These are phyloP conservation scores for Backusella australiensis DNA, from an alignment of 192 early-diverging fungal genomes.

Conservation along the genomic window DNA sequence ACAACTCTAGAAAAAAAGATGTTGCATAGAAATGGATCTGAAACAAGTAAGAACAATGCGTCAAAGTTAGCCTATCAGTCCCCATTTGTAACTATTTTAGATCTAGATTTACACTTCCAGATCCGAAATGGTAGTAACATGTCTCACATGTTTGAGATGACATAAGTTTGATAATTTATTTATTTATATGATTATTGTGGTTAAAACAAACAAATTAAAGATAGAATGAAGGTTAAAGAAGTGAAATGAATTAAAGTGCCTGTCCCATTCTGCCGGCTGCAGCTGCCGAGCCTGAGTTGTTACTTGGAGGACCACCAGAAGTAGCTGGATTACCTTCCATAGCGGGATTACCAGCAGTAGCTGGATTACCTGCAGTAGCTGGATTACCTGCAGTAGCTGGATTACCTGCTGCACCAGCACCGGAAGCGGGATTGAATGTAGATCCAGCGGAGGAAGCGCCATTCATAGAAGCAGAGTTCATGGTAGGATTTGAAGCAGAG, in stretches of 20 bases:
- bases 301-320: neutral
- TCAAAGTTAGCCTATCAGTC: neutral
- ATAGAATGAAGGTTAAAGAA: neutral
- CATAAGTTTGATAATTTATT: neutral
- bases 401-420: neutral
- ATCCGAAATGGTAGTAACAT: neutral
- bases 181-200: neutral
- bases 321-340: too few relatives aligned
- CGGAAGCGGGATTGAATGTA: neutral
- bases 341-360: too few relatives aligned
- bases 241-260: neutral
- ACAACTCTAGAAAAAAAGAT: too few relatives aligned
- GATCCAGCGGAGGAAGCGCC: neutral
- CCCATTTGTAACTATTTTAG: neutral
- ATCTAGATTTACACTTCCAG: neutral
- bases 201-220: neutral
- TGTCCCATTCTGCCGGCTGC: neutral
- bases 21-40: neutral
- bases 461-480: neutral
- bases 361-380: too few relatives aligned
- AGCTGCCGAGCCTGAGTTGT: neutral
- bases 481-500: neutral
- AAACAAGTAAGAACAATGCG: neutral
- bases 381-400: too few relatives aligned
- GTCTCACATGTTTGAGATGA: neutral